phyloP scores from a whole-genome alignment of 192 early-diverging fungal species.

The Pilaira anomala region DNA sequence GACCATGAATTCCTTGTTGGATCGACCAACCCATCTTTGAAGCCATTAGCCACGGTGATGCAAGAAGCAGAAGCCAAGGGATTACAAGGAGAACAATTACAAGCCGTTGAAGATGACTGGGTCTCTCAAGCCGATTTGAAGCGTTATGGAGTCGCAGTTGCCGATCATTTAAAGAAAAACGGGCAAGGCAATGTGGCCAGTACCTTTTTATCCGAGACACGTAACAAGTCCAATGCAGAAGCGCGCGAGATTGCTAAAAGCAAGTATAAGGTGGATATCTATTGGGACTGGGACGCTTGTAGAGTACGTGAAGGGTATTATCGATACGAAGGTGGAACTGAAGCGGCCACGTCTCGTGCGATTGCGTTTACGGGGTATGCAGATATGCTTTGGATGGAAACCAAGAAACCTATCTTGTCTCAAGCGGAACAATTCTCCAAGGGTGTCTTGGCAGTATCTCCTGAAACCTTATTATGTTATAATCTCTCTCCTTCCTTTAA shows the following conservation, averaged over 20 bases:
- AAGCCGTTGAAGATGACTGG: conserved; percentile 86
- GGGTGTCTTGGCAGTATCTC: conserved; percentile 76
- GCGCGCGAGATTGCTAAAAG: conserved; percentile 75
- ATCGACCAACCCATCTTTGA: conserved; percentile 75
- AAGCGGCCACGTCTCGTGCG: conserved; percentile 80
- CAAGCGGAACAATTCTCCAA: conserved; percentile 90
- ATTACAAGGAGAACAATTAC: conserved; percentile 67
- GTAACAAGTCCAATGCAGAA: conserved; percentile 73
- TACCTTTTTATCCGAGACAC: conserved; percentile 35
- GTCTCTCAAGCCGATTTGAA: conserved; percentile 71
- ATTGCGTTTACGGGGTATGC: conserved; percentile 85
- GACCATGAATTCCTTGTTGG: conserved; percentile 97
- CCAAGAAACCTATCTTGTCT: conserved; percentile 86
- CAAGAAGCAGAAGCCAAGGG: conserved; percentile 74
- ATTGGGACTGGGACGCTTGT: conserved; percentile 88
- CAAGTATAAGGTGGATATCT: conserved; percentile 63
- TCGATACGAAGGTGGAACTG: conserved; percentile 94
- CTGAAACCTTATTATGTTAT: conserved; percentile 88
- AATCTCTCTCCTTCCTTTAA: conserved; percentile 98
- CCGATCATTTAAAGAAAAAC: conserved; percentile 67
- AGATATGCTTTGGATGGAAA: conserved; percentile 97
- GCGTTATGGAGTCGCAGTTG: conserved; percentile 79
- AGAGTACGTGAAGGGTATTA: conserved; percentile 94
- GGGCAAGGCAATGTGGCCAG: conserved; percentile 52
- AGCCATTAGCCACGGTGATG: conserved; percentile 74